Conservation (phyloP, 495 filamentous ascomycete species). For the Aspergillus homomorphus region DNA sequence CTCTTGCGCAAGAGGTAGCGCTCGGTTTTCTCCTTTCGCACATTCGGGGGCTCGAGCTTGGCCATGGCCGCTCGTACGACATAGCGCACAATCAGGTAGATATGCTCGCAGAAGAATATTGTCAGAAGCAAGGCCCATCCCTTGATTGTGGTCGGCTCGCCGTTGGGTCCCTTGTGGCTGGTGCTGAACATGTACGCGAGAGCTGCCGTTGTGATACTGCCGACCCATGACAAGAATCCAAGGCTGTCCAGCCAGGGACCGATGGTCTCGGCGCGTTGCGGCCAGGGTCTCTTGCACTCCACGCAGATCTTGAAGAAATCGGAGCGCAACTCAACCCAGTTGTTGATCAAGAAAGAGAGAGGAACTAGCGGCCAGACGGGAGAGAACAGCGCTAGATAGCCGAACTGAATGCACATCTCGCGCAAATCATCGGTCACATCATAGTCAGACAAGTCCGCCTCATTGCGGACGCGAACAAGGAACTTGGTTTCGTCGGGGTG, state of each 20-base stretch:
- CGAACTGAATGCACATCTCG: conserved; percentile 95
- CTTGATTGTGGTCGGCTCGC: conserved; percentile 59
- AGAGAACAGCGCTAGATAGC: conserved; percentile 91
- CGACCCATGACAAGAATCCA: conserved; percentile 87
- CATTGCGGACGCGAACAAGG: conserved; percentile 73
- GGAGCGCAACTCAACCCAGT: conserved; percentile 92
- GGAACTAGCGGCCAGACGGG: conserved; percentile 89
- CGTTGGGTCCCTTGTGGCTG: conserved; percentile 54
- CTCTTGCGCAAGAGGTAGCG: conserved; percentile 70
- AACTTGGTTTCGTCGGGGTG: conserved; percentile 72
- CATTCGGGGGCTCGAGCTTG: conserved; percentile 81
- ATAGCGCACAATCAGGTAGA: conserved; percentile 72
- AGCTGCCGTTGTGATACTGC: conserved; percentile 78
- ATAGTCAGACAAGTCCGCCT: conserved; percentile 83
- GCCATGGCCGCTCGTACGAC: conserved; percentile 64
- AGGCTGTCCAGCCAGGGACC: conserved; percentile 90
- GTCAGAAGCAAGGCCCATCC: conserved; percentile 81
- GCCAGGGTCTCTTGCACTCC: conserved; percentile 83
- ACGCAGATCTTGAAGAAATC: conserved; percentile 94
- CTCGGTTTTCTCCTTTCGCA: conserved; percentile 76
- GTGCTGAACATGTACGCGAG: conserved; percentile 85
- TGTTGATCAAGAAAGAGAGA: conserved; percentile 87
- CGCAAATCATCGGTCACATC: conserved; percentile 84
- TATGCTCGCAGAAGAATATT: conserved; percentile 82
- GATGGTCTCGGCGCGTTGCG: conserved; percentile 85